phyloP scores from a whole-genome alignment of 148 eudicot species.

The Vaccinium corymbosum region DNA sequence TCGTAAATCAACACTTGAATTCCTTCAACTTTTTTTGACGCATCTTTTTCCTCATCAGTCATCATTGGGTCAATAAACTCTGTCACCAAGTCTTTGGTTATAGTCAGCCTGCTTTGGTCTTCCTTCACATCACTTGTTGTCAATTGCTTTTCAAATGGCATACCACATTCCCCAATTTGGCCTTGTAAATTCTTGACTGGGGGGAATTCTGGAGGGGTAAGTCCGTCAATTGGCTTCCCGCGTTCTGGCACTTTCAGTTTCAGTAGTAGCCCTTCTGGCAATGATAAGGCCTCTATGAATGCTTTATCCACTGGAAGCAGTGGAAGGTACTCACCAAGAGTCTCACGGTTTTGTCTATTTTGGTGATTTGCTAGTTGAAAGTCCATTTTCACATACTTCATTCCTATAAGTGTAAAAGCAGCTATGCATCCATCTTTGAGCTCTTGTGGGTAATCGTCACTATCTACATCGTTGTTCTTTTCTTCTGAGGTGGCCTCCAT shows the following conservation, averaged over 20 bases:
- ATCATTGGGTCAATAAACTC: neutral
- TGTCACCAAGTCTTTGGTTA: neutral
- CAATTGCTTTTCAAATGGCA: constrained; percentile 12
- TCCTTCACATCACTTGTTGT: neutral
- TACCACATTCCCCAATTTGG: neutral
- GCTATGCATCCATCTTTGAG: neutral
- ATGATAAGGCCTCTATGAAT: neutral
- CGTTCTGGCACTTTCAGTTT: neutral
- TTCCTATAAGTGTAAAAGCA: neutral
- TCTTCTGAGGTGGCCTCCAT: neutral
- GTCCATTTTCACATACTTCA: neutral
- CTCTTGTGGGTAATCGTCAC: neutral
- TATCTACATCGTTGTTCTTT: neutral
- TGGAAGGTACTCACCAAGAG: neutral
- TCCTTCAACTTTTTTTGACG: neutral
- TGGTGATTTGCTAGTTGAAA: neutral
- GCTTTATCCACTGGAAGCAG: neutral
- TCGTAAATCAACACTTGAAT: neutral
- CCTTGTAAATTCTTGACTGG: neutral
- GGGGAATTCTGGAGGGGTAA: neutral
- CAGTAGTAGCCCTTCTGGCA: neutral
- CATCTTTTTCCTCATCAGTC: neutral
- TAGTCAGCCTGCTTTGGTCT: neutral
- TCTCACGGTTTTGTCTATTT: neutral
- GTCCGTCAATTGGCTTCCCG: constrained; percentile 8